Evolutionary conservation across 2,329 filamentous ascomycete genomes (phyloP).

Genomic region (Colletotrichum spinosum): DNA sequence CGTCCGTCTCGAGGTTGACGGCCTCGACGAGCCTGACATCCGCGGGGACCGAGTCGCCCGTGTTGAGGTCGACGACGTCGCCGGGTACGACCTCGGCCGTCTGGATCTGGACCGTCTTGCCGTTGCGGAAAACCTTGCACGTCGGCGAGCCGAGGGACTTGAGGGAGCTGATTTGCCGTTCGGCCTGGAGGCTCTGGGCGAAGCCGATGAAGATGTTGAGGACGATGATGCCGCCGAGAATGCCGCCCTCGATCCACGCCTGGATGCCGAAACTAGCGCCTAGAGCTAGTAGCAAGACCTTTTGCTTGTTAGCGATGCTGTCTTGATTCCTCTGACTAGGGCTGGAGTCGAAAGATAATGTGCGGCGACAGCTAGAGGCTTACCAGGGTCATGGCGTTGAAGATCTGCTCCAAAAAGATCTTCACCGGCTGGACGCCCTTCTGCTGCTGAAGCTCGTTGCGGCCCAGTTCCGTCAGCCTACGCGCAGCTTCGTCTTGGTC

Average conservation of each 20-base stretch:
- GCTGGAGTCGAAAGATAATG: not conserved
- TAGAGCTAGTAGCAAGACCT: not conserved
- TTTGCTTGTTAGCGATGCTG: not conserved
- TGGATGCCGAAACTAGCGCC: slow-evolving; percentile 58
- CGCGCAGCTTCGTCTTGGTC: slow-evolving; percentile 59
- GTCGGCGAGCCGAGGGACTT: slow-evolving; percentile 62
- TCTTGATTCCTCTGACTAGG: not conserved
- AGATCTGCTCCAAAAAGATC: slow-evolving; percentile 70
- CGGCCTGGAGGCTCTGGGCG: slow-evolving; percentile 66
- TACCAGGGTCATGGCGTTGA: slow-evolving; percentile 74
- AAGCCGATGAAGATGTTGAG: slow-evolving; percentile 67
- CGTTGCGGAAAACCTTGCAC: slow-evolving; percentile 61
- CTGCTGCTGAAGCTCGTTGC: slow-evolving; percentile 68
- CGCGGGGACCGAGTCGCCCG: slow-evolving; percentile 56
- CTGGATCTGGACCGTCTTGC: slow-evolving; percentile 61
- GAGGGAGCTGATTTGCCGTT: slow-evolving; percentile 66
- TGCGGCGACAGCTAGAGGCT: not conserved
- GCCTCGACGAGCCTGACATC: slow-evolving; percentile 59
- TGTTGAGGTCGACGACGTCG: slow-evolving; percentile 68
- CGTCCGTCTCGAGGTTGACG: slow-evolving; percentile 62
- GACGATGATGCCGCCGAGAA: slow-evolving; percentile 62
- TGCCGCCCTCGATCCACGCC: slow-evolving; percentile 67
- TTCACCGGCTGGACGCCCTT: slow-evolving; percentile 66
- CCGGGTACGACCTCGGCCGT: slow-evolving; percentile 67
- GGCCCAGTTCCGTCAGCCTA: slow-evolving; percentile 65